These are phyloP conservation scores for Boletus sp. DNA, from an alignment of 768 basidiomycete species.

Conservation along the genomic window DNA sequence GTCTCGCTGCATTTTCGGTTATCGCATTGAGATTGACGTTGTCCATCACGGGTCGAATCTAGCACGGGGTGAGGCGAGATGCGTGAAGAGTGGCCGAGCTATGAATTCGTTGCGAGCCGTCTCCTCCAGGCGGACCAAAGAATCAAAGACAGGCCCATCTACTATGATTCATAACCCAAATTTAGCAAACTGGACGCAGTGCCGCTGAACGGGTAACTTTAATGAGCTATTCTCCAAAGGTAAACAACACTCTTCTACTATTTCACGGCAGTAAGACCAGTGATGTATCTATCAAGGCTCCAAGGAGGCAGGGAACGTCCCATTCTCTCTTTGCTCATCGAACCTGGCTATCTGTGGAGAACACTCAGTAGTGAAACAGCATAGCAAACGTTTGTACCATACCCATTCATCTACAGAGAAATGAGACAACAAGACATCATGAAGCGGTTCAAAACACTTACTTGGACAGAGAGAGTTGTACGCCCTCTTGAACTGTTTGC, in stretches of 20 bases:
- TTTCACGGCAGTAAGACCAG: slow-evolving; percentile 1
- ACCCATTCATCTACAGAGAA: slow-evolving; percentile 84
- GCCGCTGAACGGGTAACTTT: no score
- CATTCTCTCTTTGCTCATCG: slow-evolving; percentile 93
- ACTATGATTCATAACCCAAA: background rate
- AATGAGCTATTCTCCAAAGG: no score
- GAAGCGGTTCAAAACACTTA: slow-evolving; percentile 42
- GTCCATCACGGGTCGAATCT: slow-evolving; percentile 25
- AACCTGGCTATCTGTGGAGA: slow-evolving; percentile 70
- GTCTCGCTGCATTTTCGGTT: slow-evolving; percentile 80
- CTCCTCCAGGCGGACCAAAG: background rate
- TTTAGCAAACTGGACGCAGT: no score
- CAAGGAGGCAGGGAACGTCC: slow-evolving; percentile 89
- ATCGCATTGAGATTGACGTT: slow-evolving; percentile 40
- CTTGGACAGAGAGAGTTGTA: slow-evolving; percentile 98
- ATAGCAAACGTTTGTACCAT: slow-evolving; percentile 17
- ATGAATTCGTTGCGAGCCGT: background rate
- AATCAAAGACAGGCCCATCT: no score
- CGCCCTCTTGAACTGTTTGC: slow-evolving; percentile 96
- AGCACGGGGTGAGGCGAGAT: background rate
- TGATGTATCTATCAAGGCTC: slow-evolving; percentile 54
- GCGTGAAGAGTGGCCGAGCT: background rate
- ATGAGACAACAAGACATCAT: slow-evolving; percentile 10
- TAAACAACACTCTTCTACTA: slow-evolving; percentile 6
- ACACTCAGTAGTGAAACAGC: background rate